Evolutionary conservation across 306 rosid genomes (phyloP), one percentile per base, ranked within the genome.

Genomic region (Abrus precatorius): DNA sequence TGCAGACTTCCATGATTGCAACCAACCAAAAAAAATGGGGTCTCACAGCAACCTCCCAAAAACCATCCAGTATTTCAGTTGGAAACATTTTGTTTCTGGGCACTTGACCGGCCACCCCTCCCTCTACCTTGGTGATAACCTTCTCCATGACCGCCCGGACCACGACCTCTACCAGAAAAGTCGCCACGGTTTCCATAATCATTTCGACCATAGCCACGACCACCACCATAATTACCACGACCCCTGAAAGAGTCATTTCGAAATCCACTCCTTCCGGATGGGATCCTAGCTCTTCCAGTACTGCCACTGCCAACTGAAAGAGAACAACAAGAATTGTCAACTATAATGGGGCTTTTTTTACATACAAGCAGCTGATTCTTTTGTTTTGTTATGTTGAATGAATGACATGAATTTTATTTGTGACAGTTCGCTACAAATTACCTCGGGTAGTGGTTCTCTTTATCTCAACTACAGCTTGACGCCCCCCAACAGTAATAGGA

Each of bases 401-500:
- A 55, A 77, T 59, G 79, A 74, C 12, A 68, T 27, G 6, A 10
- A 28, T 27, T 77, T 30, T 14, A 14, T 41, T 40, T 68, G 44
- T 3, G 7, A 14, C 20, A 27, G 34, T 63, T 36, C 52, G 41
- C 77, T 68, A 57, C 61, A 40, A 77, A 75, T 87, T 85, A 92
- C 97, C 92, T 87, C 97, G 89, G 5, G 88, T 71, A 0, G 90
- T 84, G 43, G 91, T 83, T 86, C 90, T 88, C 86, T 92, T 92
- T 28, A 85, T 90, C 82, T 92, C 97, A 9, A 92, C 83, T 34
- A 81, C 86, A 56, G 90, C 91, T 14, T 69, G 82, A 72, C 85
- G 80, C n/a, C 88, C 90, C 9, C 89, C 89, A 63, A 90, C 54
- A 13, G 32, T 48, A 75, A 92, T 64, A 4, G 94, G 92, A 50